phyloP scores from a whole-genome alignment of 495 filamentous ascomycete genomes.

The Penicillium atrosanguineum region DNA sequence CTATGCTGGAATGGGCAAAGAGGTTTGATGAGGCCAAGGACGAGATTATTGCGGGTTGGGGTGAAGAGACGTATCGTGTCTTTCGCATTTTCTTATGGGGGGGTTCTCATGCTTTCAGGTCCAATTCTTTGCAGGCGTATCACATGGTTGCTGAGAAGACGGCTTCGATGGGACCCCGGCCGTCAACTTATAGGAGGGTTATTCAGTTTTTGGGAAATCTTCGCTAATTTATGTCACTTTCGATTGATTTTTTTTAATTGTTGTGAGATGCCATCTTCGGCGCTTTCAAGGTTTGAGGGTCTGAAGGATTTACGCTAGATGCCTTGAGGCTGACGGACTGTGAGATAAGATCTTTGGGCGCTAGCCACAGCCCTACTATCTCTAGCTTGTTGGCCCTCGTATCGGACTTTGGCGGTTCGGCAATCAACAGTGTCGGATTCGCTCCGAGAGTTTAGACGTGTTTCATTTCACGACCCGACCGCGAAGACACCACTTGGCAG shows the following conservation, averaged over 20 bases:
- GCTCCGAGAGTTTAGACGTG: too few relatives aligned
- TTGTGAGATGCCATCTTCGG: too few relatives aligned
- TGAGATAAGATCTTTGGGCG: too few relatives aligned
- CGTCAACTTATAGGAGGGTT: conserved; percentile 4
- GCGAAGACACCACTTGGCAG: too few relatives aligned
- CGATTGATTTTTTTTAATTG: too few relatives aligned
- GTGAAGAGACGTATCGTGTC: conserved; percentile 12
- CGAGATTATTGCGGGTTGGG: conserved; percentile 14
- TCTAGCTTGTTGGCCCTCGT: too few relatives aligned
- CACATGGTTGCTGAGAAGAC: conserved; percentile 14
- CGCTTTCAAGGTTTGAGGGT: too few relatives aligned
- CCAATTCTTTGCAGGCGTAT: conserved; percentile 14
- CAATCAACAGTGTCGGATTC: too few relatives aligned
- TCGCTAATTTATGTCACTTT: background rate
- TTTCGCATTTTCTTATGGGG: conserved; percentile 16
- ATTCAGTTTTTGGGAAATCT: conserved; percentile 10
- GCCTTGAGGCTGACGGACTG: too few relatives aligned
- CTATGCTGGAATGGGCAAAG: conserved; percentile 19
- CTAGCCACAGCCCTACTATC: too few relatives aligned
- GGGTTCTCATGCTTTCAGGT: conserved; percentile 12
- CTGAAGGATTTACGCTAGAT: too few relatives aligned
- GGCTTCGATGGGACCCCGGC: conserved; percentile 6
- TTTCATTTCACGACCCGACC: too few relatives aligned
- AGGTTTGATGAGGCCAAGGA: conserved; percentile 9
- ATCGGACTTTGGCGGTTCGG: background rate